phyloP scores from a whole-genome alignment of 805 yeast genomes.

The Candida hungchunana region DNA sequence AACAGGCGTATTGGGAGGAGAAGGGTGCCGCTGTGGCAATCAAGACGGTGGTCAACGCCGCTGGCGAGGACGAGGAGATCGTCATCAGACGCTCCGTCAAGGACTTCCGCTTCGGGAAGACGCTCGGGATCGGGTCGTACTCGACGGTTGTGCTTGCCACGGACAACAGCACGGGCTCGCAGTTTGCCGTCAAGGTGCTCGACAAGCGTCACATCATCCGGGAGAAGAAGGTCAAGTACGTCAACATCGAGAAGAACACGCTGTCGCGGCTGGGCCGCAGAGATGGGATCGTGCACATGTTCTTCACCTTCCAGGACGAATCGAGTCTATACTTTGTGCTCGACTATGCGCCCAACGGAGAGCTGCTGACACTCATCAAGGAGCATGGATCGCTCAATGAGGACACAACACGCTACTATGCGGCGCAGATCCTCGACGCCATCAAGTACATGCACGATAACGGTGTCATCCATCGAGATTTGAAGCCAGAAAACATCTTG shows the following conservation, averaged over 20 bases:
- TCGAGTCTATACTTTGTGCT: conserved; percentile 67
- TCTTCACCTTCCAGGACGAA: conserved; percentile 78
- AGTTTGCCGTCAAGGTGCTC: conserved; percentile 74
- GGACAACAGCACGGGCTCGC: conserved; percentile 67
- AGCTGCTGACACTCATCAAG: conserved; percentile 61
- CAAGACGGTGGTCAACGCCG: conserved; percentile 37
- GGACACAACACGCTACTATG: conserved; percentile 60
- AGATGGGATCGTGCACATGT: conserved; percentile 61
- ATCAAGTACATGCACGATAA: conserved; percentile 65
- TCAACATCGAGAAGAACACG: conserved; percentile 78
- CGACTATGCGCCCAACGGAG: conserved; percentile 80
- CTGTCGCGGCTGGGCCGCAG: conserved; percentile 61
- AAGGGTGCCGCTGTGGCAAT: conserved; percentile 57
- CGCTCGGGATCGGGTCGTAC: conserved; percentile 93
- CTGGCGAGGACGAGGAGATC: conserved; percentile 49
- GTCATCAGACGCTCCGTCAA: conserved; percentile 55
- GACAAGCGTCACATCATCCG: conserved; percentile 75
- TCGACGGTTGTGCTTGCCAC: conserved; percentile 88
- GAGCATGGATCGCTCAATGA: conserved; percentile 68
- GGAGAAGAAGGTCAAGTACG: conserved; percentile 82
- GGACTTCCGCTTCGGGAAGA: conserved; percentile 85
- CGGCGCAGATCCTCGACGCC: conserved; percentile 73
- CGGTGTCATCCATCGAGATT: conserved; percentile 78
- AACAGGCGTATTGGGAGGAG: conserved; percentile 25
- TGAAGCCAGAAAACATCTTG: conserved; percentile 78